Base-by-base conservation (phyloP, 352 stramenopile genomes). In the Globisporangium acanthophoron region DNA sequence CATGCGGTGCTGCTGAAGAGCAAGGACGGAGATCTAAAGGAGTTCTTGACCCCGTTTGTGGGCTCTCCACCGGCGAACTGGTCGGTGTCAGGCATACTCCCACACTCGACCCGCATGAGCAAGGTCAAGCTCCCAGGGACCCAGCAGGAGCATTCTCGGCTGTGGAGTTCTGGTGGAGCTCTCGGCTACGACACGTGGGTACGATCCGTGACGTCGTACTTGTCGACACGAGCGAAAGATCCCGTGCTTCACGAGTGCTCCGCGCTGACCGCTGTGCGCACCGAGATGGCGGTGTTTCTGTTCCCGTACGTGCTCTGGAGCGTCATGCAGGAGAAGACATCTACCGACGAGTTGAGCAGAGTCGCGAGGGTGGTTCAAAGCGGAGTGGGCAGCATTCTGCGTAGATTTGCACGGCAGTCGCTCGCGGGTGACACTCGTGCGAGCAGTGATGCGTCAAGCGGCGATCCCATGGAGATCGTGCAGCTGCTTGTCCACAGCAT, bases 401-500 rank as follows among this genome's bases (percentile, higher is more conserved):
- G 58, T 20, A 55, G 35, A 6, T 39, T 31, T 11, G 48, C 54
- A n/a, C 16, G 18, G 54, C 46, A 54, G 37, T 40, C 41, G 47
- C 27, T 3, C 6, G 18, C 37, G 29, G 45, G 44, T 12, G 31
- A 13, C 18, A 12, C 18, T 1, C 18, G 13, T 16, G 9, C 20
- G 18, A n/a, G 13, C 20, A 15, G 2, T 7, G 49, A 54, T 11
- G 29, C 15, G 15, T 13, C 33, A 12, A 29, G 8, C 18, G 9
- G 15, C n/a, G 70, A 73, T 20, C 69, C 71, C 31, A 59, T 71
- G 18, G 60, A 84, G 52, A 69, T 78, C 5, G 63, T 87, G 33
- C 86, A 96, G 56, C 61, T 92, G 16, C 35, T 94, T 4, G 61
- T 96, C 54, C 86, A 96, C 55, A 80, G 59, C 16, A 76, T 94